A percentile compares a stretch with the other conserved stretches of the same genome.
Conservation (phyloP, 139 green algal species). For the Tetraselmis chui region DNA sequence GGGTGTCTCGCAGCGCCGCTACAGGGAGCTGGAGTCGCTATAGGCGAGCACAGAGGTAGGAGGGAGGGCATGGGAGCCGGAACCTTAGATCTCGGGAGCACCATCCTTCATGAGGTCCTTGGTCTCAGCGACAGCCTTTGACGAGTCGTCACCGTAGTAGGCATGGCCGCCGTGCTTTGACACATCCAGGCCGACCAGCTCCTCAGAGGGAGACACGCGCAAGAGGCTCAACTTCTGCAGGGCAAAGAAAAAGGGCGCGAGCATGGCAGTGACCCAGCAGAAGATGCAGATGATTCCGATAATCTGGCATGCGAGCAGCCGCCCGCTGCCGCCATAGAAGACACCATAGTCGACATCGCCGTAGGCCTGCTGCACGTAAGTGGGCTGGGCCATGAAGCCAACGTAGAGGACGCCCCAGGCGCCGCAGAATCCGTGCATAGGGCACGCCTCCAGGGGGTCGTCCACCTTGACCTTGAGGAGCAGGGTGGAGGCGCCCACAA, state of each 20-base stretch:
- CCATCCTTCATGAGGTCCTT: background rate
- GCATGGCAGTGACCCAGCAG: slow-evolving; percentile 51
- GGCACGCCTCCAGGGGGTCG: slow-evolving; percentile 30
- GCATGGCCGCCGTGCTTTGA: slow-evolving; percentile 55
- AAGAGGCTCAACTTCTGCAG: slow-evolving; percentile 49
- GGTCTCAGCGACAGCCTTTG: background rate
- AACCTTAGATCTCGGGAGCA: background rate
- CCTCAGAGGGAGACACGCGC: slow-evolving; percentile 51
- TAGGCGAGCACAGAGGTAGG: too few species aligned
- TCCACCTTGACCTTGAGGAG: slow-evolving; percentile 35
- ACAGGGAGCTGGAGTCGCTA: too few species aligned
- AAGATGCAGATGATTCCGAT: slow-evolving; percentile 28
- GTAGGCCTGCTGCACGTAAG: background rate
- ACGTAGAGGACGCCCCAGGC: slow-evolving; percentile 24
- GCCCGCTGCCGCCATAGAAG: slow-evolving; percentile 18
- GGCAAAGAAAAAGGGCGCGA: slow-evolving; percentile 58
- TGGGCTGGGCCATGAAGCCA: slow-evolving; percentile 11
- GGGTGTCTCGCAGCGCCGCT: background rate
- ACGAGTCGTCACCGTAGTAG: background rate
- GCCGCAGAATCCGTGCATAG: slow-evolving; percentile 41
- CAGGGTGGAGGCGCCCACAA: slow-evolving; percentile 14
- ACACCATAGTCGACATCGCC: slow-evolving; percentile 7
- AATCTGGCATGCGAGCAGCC: slow-evolving; percentile 33
- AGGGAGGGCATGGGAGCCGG: too few species aligned
- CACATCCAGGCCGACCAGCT: slow-evolving; percentile 54